These are phyloP conservation scores for Groenewaldozyma sp. DNA, from an alignment of 1,139 yeast species.

Conservation along the genomic window DNA sequence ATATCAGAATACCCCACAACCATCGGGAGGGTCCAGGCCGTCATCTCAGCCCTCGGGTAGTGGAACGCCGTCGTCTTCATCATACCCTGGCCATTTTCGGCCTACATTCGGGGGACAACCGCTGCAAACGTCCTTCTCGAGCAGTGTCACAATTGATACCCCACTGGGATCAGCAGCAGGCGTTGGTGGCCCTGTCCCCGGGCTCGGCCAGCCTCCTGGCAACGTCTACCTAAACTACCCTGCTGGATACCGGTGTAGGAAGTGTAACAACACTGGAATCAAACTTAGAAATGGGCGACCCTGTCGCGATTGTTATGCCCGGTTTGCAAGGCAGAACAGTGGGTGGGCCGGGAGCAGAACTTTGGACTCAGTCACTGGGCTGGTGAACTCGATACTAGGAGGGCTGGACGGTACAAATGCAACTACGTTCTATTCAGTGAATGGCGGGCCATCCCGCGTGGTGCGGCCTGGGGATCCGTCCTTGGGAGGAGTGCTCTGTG, in stretches of 20 bases:
- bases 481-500: slow-evolving; percentile 72
- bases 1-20: no score
- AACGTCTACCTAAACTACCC: no score
- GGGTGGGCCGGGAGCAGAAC: no score
- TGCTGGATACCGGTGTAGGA: slow-evolving; percentile 47
- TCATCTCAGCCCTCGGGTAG: no score
- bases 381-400: no score
- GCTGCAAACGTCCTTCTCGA: no score
- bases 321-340: slow-evolving; percentile 44
- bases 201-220: no score
- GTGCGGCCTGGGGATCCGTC: slow-evolving; percentile 79
- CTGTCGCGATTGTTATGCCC: slow-evolving; percentile 66
- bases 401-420: slow-evolving; percentile 8
- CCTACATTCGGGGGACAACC: slow-evolving; percentile 1
- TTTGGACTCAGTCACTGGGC: no score
- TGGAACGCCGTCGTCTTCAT: slow-evolving; percentile 6
- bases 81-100: slow-evolving; percentile 3
- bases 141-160: no score
- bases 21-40: no score
- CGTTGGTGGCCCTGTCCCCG: slow-evolving; percentile 20
- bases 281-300: slow-evolving; percentile 54
- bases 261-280: slow-evolving; percentile 69
- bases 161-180: slow-evolving; percentile 11
- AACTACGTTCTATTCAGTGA: not conserved
- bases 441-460: slow-evolving; percentile 33